Conservation (phyloP, 2,329 filamentous ascomycete genomes). For the Trichoderma endophyticum region DNA sequence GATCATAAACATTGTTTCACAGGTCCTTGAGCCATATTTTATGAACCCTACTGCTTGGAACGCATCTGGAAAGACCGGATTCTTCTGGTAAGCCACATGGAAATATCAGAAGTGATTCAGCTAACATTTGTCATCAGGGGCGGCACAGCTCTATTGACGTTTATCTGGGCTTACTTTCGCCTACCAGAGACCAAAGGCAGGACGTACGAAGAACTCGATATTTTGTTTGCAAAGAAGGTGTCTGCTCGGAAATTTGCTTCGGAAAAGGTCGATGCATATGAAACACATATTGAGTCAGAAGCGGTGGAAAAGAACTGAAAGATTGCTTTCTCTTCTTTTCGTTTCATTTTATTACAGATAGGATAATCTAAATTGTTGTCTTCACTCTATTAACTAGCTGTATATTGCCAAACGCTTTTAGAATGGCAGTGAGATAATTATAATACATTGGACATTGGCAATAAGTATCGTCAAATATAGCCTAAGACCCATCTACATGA, state of each 20-base stretch:
- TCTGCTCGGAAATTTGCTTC: slow-evolving; percentile 33
- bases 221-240: slow-evolving; percentile 32
- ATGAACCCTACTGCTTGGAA: slow-evolving; percentile 46
- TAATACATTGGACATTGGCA: too few relatives aligned
- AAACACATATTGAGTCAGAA: not conserved
- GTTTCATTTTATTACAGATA: not conserved
- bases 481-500: too few relatives aligned
- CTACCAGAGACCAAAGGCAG: slow-evolving; percentile 53
- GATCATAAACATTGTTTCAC: not conserved
- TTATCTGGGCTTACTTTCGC: slow-evolving; percentile 49
- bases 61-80: slow-evolving; percentile 46
- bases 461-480: too few relatives aligned
- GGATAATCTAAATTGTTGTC: not conserved
- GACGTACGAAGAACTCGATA: slow-evolving; percentile 42
- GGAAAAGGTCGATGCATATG: slow-evolving; percentile 18
- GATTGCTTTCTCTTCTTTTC: not conserved
- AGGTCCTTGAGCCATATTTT: slow-evolving; percentile 47
- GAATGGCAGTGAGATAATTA: too few relatives aligned
- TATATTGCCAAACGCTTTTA: too few relatives aligned
- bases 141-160: slow-evolving; percentile 45
- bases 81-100: slow-evolving; percentile 34
- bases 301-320: not conserved
- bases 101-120: not conserved
- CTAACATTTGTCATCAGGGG: slow-evolving; percentile 28
- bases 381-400: too few relatives aligned